Evolutionary conservation across 2,329 filamentous ascomycete species (phyloP), one percentile per base, ranked within the genome.

Genomic region (Pseudogymnoascus sp.): DNA sequence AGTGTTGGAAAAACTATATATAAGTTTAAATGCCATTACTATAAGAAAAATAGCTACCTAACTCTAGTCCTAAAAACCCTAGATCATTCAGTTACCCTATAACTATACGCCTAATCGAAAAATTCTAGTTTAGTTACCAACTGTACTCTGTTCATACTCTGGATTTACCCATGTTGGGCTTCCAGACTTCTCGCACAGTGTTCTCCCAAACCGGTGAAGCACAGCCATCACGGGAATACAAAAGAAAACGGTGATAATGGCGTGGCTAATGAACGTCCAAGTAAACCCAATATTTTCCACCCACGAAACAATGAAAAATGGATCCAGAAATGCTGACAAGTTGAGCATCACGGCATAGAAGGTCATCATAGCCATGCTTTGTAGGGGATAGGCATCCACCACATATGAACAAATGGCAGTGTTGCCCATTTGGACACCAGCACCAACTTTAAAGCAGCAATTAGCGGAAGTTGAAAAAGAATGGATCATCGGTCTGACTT

Each of bases 381-480:
- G 80, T 12, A 80, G 69, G 0, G 81, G 81, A 68, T 84, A 84
- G 45, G 75, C 76, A 67, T 85, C 82, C 30, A 84, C 77, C 12
- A 84, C 75, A 67, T 84, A 84, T 5, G 77, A 75, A 49, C 76
- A 79, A 9, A 80, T 72, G 2, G 78, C 77, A 0, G 81, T 82
- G 68, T 84, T 84, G 28, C 82, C 81, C 61, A 83, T 79, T 64
- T 85, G 82, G 64, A 84, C 78, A 19, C 82, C 82, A 0, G 79
- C 78, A 1, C 78, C 79, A 67, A 82, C 80, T 81, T 22, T 41
- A 41, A 12, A 22, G 4, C 9, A 41, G 39, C 39, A 22, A 12
- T 41, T 41, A 41, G 39, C 9, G 3, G 39, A 22, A 41, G 9
- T 41, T 41, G 39, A 41, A 41, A 22, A 41, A 12, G 9, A 19